phyloP scores from a whole-genome alignment of 106 monocot species.

The Acorus gramineus region DNA sequence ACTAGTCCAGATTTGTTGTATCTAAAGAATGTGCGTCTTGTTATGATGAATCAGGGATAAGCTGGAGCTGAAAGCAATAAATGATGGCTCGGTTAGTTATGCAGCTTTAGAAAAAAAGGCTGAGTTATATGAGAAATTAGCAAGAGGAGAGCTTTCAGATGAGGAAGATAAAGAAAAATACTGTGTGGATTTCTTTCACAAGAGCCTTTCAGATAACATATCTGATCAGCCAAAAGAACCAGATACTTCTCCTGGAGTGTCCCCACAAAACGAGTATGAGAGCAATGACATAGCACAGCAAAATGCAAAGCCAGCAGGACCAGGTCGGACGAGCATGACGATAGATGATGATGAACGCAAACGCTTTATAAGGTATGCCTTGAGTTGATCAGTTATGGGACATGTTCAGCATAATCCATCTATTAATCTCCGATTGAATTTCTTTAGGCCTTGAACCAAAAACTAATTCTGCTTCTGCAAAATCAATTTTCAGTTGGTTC shows the following conservation, averaged over 20 bases:
- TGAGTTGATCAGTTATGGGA: too few relatives aligned
- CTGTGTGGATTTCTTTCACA: conserved; percentile 88
- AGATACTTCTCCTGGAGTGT: neutral
- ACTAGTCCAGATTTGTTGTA: neutral
- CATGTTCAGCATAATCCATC: too few relatives aligned
- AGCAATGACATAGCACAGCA: conserved; percentile 19
- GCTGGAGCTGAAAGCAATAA: conserved; percentile 78
- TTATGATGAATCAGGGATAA: conserved; percentile 50
- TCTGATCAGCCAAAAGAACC: conserved; percentile 18
- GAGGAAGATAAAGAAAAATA: conserved; percentile 90
- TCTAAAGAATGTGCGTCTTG: neutral
- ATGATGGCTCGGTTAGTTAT: conserved; percentile 80
- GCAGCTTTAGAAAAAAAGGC: conserved; percentile 90
- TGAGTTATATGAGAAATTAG: conserved; percentile 79
- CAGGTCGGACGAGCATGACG: conserved; percentile 27
- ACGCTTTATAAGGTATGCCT: conserved; percentile 69
- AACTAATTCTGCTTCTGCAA: too few relatives aligned
- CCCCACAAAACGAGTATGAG: conserved; percentile 21
- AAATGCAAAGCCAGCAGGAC: conserved; percentile 30
- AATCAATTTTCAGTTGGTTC: too few relatives aligned
- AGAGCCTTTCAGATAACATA: conserved; percentile 36
- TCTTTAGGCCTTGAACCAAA: too few relatives aligned
- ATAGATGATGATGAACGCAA: conserved; percentile 76
- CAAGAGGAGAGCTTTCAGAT: conserved; percentile 80
- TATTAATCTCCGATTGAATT: too few relatives aligned